A percentile compares a stretch with the other conserved stretches of the same genome.
phyloP scores from a whole-genome alignment of 148 eudicot genomes.

The Selenicereus undatus region DNA sequence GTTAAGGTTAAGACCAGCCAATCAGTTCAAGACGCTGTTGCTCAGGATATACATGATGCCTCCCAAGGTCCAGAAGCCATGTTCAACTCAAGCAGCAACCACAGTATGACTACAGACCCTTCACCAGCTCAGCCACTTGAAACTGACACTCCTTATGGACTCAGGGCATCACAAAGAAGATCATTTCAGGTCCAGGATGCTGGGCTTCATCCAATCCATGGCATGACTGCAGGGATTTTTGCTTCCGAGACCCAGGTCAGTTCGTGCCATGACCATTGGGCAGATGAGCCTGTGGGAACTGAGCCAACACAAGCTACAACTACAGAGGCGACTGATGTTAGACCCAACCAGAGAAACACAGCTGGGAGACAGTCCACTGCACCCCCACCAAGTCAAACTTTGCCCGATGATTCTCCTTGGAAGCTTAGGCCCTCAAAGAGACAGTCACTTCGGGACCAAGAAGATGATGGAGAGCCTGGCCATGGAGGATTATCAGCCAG shows the following conservation, averaged over 20 bases:
- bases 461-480: conserved; percentile 21
- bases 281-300: conserved; percentile 14
- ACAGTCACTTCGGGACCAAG: conserved; percentile 16
- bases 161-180: conserved; percentile 13
- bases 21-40: conserved; percentile 25
- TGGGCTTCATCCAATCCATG: conserved; percentile 19
- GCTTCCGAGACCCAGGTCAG: conserved; percentile 17
- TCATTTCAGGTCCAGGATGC: conserved; percentile 11
- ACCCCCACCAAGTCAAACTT: conserved; percentile 14
- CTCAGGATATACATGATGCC: conserved; percentile 27
- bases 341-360: conserved; percentile 14
- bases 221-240: conserved; percentile 6
- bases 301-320: conserved; percentile 18
- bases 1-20: conserved; percentile 13
- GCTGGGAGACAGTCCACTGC: conserved; percentile 10
- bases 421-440: conserved; percentile 18
- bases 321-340: conserved; percentile 11
- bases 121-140: conserved; percentile 20
- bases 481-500: conserved; percentile 12
- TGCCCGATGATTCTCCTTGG: conserved; percentile 13
- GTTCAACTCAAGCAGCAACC: conserved; percentile 15
- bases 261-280: conserved; percentile 20
- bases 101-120: neutral
- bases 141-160: conserved; percentile 9
- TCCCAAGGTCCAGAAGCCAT: conserved; percentile 20